phyloP scores from a whole-genome alignment of 1,284 basidiomycete species.

The Apiotrichum sp. region DNA sequence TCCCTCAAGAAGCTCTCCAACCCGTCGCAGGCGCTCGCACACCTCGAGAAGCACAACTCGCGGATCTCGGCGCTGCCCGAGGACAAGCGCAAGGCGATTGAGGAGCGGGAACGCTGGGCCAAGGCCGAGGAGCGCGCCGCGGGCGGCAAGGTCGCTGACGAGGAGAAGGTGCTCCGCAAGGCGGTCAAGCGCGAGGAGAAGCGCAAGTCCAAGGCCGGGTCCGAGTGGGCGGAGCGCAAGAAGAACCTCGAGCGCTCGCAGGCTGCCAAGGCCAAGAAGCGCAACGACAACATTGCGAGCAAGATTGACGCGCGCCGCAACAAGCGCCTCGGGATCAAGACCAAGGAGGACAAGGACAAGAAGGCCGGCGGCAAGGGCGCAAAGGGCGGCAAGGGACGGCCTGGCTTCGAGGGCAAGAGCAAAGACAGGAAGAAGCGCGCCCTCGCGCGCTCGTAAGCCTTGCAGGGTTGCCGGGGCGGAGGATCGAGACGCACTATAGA shows the following conservation, averaged over 20 bases:
- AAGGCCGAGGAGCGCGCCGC: constrained; percentile 77
- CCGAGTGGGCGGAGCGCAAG: constrained; percentile 80
- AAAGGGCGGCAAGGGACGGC: constrained; percentile 15
- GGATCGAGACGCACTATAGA: neutral
- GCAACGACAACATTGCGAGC: constrained; percentile 76
- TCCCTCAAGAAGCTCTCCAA: constrained; percentile 57
- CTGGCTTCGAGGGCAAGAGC: constrained; percentile 36
- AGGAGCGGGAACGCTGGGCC: constrained; percentile 76
- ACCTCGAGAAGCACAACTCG: constrained; percentile 66
- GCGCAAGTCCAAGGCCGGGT: constrained; percentile 72
- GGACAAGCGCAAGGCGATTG: constrained; percentile 67
- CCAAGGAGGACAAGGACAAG: constrained; percentile 43
- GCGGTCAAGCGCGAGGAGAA: constrained; percentile 85
- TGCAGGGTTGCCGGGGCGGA: too few species aligned
- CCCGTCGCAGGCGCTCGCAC: constrained; percentile 72
- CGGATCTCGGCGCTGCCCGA: constrained; percentile 66
- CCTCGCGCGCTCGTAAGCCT: neutral
- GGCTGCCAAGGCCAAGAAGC: constrained; percentile 78
- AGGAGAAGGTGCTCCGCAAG: constrained; percentile 75
- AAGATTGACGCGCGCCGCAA: constrained; percentile 71
- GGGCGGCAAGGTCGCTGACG: constrained; percentile 80
- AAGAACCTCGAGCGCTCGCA: constrained; percentile 64
- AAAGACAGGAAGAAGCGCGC: constrained; percentile 15
- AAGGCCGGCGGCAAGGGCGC: constrained; percentile 7
- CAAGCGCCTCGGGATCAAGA: constrained; percentile 60